Conservation (phyloP, 352 stramenopile genomes). For the Discostella stelligera region DNA sequence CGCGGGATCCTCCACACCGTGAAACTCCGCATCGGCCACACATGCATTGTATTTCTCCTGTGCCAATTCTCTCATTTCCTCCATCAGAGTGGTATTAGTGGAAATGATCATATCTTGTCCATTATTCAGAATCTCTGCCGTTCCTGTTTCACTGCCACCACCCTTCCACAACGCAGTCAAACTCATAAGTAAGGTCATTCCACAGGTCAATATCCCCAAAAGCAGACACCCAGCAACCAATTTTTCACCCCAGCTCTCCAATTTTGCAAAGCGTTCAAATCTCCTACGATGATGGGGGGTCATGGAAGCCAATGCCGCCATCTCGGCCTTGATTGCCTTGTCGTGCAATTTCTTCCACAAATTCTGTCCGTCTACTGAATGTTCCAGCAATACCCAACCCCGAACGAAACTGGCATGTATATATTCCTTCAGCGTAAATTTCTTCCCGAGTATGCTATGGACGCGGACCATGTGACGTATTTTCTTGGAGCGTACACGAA, state of each 20-base stretch:
- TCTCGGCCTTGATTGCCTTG: slow-evolving; percentile 28
- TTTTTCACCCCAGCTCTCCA: slow-evolving; percentile 12
- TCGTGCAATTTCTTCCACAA: slow-evolving; percentile 26
- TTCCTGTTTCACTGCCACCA: slow-evolving; percentile 5
- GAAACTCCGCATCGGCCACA: slow-evolving; percentile 24
- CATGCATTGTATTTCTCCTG: slow-evolving; percentile 38
- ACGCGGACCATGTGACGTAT: background rate
- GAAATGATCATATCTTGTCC: too few species aligned
- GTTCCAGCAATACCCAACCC: slow-evolving; percentile 14
- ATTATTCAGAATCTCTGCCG: too few species aligned
- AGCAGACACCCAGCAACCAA: slow-evolving; percentile 18
- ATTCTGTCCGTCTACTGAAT: background rate
- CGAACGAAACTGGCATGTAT: slow-evolving; percentile 16
- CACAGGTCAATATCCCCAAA: slow-evolving; percentile 21
- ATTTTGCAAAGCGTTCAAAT: slow-evolving; percentile 22
- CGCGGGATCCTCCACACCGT: slow-evolving; percentile 24
- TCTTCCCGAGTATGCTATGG: slow-evolving; percentile 38
- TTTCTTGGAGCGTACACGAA: background rate
- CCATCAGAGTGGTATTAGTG: too few species aligned
- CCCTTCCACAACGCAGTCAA: slow-evolving; percentile 9
- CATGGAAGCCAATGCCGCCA: slow-evolving; percentile 34
- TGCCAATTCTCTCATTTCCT: slow-evolving; percentile 8
- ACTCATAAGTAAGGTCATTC: slow-evolving; percentile 24
- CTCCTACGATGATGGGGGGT: slow-evolving; percentile 27
- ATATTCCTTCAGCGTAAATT: slow-evolving; percentile 17